Evolutionary conservation across 1,284 basidiomycete species (phyloP).

Genomic region (Apiotrichum veenhuisii): DNA sequence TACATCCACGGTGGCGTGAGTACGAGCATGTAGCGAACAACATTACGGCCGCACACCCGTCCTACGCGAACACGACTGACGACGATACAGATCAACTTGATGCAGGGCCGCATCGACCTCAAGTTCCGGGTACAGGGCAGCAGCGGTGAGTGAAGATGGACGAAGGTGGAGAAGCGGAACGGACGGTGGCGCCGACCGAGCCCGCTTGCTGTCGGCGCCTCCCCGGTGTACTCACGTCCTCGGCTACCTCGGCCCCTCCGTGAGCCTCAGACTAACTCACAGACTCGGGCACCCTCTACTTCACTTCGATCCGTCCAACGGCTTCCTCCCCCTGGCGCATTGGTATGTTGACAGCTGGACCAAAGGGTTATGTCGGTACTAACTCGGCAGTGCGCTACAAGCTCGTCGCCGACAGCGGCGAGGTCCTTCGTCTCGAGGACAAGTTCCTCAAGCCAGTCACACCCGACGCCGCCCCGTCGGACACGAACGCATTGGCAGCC

Average conservation of each 20-base stretch:
- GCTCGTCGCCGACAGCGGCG: slow-evolving; percentile 45
- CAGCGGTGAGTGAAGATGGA: slow-evolving; percentile 20
- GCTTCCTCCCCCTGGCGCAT: slow-evolving; percentile 46
- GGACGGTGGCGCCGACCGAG: too few relatives aligned
- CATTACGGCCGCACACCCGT: not conserved
- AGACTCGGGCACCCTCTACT: slow-evolving; percentile 48
- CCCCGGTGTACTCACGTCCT: too few relatives aligned
- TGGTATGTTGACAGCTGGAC: slow-evolving; percentile 27
- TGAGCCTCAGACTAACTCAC: slow-evolving; percentile 7
- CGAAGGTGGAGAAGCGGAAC: not conserved
- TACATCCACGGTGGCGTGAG: slow-evolving; percentile 48
- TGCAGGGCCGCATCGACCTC: slow-evolving; percentile 50
- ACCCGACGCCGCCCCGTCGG: not conserved
- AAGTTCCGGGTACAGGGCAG: slow-evolving; percentile 45
- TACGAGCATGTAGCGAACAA: not conserved
- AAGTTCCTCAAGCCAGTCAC: slow-evolving; percentile 11
- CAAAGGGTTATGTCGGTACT: not conserved
- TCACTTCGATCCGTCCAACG: slow-evolving; percentile 49
- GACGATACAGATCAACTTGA: slow-evolving; percentile 46
- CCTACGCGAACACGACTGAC: not conserved
- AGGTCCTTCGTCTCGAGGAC: slow-evolving; percentile 41
- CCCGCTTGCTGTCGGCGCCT: too few relatives aligned
- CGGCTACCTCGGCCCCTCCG: too few relatives aligned
- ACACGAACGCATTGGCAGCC: not conserved
- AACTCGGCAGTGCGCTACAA: slow-evolving; percentile 46